Evolutionary conservation across 129 eudicot species (phyloP), one percentile per base, ranked within the genome.

Genomic region (Arctium lappa): DNA sequence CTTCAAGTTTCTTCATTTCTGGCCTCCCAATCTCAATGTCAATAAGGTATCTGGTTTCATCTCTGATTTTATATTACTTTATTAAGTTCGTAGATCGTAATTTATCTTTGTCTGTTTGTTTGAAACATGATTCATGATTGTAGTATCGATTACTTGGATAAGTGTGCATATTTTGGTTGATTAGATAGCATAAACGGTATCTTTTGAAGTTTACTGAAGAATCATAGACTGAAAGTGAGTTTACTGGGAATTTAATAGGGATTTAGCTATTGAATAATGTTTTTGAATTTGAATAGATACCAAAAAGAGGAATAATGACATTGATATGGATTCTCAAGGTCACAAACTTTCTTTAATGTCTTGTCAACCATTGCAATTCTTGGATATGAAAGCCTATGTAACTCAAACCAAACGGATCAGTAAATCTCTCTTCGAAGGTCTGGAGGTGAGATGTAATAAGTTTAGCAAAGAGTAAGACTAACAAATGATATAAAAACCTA

Each of bases 1-100:
- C 60, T 89, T 56, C 79, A 91, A 89, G 89, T 80, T 92, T 32
- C 94, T 95, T 53, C 98, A 91, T 79, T 48, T 73, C 50, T 95
- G 98, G 98, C 72, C 97, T n/a, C 84, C 93, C 1, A 91, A 95
- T 86, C 30, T 92, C 68, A 85, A 86, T 85, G 75, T 91, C 75
- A 95, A 95, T 44, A 91, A 92, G 98, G 98, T 94, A 84, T 66
- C 1, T 15, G 3, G 56, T 22, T 66, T 22, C 22, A 5, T 29
- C 30, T 74, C 40, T 44, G 38, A 42, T 44, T 9, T 32, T 10
- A 46, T 46, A 46, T 10, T 46, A 46, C 56, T 11, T 46, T 1
- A 44, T 10, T 46, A 46, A 46, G 56, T 46, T 46, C 56, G 3
- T 46, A 46, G 56, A 10, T 46, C 56, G 3, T 46, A 46, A 46